Conservation (phyloP, 805 yeast species). For the Monosporozyma yasuniensis region DNA sequence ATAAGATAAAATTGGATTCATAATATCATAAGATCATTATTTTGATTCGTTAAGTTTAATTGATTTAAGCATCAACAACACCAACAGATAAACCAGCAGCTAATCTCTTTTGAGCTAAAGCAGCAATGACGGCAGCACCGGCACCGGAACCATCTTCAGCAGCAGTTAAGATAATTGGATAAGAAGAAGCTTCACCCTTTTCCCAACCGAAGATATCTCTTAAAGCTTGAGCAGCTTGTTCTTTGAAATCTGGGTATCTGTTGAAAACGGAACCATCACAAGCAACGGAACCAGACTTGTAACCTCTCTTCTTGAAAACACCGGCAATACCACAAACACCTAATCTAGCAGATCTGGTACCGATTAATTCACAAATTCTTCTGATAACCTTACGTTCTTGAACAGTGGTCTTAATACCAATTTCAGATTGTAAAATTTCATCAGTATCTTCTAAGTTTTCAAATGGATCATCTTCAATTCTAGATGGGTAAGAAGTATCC, state of each 20-base stretch:
- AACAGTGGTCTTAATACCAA: conserved; percentile 56
- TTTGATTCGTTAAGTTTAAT: background rate
- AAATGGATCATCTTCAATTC: conserved; percentile 81
- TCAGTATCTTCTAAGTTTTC: conserved; percentile 73
- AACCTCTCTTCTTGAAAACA: conserved; percentile 75
- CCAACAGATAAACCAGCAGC: conserved; percentile 65
- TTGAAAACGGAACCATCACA: conserved; percentile 96
- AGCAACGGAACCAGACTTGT: conserved; percentile 75
- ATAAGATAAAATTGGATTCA: background rate
- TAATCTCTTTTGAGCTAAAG: conserved; percentile 77
- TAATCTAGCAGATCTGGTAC: conserved; percentile 86
- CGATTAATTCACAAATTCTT: conserved; percentile 75
- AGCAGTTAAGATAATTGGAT: conserved; percentile 78
- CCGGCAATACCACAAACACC: conserved; percentile 95
- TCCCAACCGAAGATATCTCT: conserved; percentile 84
- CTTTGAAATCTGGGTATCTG: conserved; percentile 85
- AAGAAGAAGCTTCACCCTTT: conserved; percentile 35
- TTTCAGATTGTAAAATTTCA: conserved; percentile 49
- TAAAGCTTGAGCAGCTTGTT: conserved; percentile 80
- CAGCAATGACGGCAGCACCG: conserved; percentile 98
- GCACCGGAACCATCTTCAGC: conserved; percentile 99
- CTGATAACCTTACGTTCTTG: conserved; percentile 79
- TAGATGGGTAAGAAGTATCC: conserved; percentile 85
- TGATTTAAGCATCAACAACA: conserved; percentile 19
- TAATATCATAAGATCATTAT: background rate